Conservation (phyloP, 495 filamentous ascomycete genomes). For the Copromyces sp. region DNA sequence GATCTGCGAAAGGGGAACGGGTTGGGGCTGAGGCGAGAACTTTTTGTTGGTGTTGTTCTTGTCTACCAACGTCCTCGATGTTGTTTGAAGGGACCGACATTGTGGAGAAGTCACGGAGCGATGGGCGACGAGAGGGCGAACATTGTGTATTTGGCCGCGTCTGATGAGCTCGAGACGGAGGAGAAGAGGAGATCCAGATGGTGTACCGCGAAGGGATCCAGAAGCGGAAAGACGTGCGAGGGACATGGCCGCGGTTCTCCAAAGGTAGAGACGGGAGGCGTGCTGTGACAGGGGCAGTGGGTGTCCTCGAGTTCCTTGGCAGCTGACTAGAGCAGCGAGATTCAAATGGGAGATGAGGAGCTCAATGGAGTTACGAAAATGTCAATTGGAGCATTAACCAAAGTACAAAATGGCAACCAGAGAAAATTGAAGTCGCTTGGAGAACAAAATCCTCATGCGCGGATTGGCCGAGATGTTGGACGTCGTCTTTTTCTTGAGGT, state of each 20-base stretch:
- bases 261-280: background rate
- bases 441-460: background rate
- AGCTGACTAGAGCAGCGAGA: background rate
- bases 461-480: background rate
- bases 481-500: background rate
- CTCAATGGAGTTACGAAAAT: background rate
- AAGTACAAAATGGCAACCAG: background rate
- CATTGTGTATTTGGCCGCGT: background rate
- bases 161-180: constrained; percentile 1
- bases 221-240: background rate
- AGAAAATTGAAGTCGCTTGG: background rate
- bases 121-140: background rate
- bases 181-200: background rate
- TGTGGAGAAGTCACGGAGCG: background rate
- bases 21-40: constrained; percentile 12
- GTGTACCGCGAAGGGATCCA: background rate
- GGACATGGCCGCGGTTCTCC: background rate
- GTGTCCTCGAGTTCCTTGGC: background rate
- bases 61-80: background rate
- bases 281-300: background rate
- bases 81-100: constrained; percentile 13
- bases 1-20: constrained; percentile 7
- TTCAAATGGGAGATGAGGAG: background rate
- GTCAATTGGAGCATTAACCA: background rate
- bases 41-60: constrained; percentile 9